These are phyloP conservation scores for Elsinoe batatas DNA, from an alignment of 2,329 filamentous ascomycete species.

Conservation along the genomic window DNA sequence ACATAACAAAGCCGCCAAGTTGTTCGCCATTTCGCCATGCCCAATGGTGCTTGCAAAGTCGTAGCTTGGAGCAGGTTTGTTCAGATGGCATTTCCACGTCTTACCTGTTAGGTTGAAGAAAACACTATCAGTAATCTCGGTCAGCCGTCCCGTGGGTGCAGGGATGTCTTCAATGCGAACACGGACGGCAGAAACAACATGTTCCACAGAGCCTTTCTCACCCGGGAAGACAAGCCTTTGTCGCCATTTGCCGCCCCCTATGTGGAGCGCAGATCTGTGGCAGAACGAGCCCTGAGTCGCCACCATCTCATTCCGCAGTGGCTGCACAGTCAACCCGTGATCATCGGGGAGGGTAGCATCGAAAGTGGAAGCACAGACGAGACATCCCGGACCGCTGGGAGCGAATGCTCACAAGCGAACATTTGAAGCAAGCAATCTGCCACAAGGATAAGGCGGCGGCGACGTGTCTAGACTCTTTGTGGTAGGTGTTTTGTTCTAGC, in stretches of 20 bases:
- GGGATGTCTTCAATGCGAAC: too few relatives aligned
- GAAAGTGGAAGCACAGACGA: neutral
- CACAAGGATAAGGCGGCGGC: constrained; percentile 1
- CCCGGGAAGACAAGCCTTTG: too few relatives aligned
- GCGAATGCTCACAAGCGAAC: neutral
- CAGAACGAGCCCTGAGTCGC: neutral
- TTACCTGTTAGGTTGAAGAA: neutral
- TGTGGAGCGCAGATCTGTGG: neutral
- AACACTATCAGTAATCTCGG: neutral
- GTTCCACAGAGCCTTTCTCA: too few relatives aligned
- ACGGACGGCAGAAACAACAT: too few relatives aligned
- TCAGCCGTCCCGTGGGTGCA: too few relatives aligned
- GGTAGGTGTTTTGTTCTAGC: constrained; percentile 6
- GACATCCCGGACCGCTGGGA: neutral
- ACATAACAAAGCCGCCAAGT: neutral
- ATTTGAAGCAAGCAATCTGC: constrained; percentile 10
- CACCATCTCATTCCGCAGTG: neutral
- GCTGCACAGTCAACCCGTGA: constrained; percentile 3
- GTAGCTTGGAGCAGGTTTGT: neutral
- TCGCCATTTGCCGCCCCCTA: neutral
- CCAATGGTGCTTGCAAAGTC: neutral
- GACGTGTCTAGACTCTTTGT: neutral
- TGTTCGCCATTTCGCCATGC: neutral
- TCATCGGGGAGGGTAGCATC: neutral
- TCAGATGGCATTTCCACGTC: neutral